These are phyloP conservation scores for Barnettozyma siamensis DNA, from an alignment of 805 yeast genomes.

Conservation along the genomic window DNA sequence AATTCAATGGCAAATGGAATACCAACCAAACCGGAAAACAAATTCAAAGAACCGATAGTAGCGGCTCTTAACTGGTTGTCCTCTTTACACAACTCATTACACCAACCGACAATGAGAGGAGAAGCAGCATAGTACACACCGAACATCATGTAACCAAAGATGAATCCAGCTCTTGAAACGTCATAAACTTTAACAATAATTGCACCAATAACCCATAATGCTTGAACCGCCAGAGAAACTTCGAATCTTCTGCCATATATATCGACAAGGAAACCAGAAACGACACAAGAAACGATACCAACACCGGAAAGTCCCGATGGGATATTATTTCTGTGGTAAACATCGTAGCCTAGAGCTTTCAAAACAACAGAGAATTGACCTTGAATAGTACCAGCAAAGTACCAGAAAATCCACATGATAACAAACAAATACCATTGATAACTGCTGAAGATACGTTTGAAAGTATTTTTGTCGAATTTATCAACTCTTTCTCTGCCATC, in stretches of 20 bases:
- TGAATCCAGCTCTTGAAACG: constrained; percentile 14
- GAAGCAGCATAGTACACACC: constrained; percentile 17
- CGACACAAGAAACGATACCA: constrained; percentile 14
- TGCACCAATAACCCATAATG: constrained; percentile 15
- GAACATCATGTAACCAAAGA: constrained; percentile 13
- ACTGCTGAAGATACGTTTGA: constrained; percentile 16
- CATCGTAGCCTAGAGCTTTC: constrained; percentile 18
- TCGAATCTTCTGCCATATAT: constrained; percentile 16
- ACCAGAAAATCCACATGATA: constrained; percentile 13
- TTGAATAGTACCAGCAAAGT: constrained; percentile 9
- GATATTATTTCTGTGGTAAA: constrained; percentile 21
- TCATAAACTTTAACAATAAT: constrained; percentile 14
- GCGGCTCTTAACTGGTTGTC: constrained; percentile 23
- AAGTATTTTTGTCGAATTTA: constrained; percentile 10
- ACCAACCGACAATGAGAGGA: constrained; percentile 20
- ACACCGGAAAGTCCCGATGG: constrained; percentile 18
- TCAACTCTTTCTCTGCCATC: constrained; percentile 16
- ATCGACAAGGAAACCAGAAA: constrained; percentile 18
- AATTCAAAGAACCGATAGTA: constrained; percentile 20
- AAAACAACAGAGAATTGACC: constrained; percentile 16
- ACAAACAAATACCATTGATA: constrained; percentile 21
- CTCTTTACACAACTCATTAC: constrained; percentile 21
- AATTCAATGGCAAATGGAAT: constrained; percentile 14
- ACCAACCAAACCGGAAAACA: constrained; percentile 13
- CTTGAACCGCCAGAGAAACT: constrained; percentile 5